Evolutionary conservation across 176 grass and related monocot species (phyloP).

Genomic region (Aechmea fasciata): DNA sequence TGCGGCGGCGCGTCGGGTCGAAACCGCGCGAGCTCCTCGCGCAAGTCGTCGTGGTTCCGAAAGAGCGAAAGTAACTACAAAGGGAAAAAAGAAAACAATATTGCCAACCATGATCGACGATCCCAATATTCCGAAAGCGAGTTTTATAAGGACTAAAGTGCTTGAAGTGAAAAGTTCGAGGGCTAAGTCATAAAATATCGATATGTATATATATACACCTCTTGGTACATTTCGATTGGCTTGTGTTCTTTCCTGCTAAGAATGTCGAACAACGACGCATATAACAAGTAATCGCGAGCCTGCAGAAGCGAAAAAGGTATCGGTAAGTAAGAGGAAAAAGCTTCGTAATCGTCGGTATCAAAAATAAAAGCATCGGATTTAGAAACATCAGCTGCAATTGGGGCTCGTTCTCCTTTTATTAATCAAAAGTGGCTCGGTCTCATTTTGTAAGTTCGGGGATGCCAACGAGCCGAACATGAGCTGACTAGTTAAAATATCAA

Average conservation of each 20-base stretch:
- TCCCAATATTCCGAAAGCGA: not conserved
- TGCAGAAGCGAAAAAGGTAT: constrained; percentile 4
- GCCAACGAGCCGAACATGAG: no score
- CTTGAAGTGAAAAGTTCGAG: not conserved
- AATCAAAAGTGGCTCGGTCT: no score
- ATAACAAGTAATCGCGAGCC: constrained; percentile 44
- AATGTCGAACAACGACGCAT: constrained; percentile 46
- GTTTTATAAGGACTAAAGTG: no score
- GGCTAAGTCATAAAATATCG: no score
- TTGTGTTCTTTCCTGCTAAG: constrained; percentile 39
- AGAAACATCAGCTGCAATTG: not conserved
- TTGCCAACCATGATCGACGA: not conserved
- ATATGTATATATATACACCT: constrained; percentile 14
- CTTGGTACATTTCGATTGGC: constrained; percentile 30
- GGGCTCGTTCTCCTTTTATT: not conserved
- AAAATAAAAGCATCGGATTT: constrained; percentile 3
- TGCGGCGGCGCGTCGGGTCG: constrained; percentile 21
- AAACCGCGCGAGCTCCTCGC: constrained; percentile 37
- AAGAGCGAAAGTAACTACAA: constrained; percentile 45
- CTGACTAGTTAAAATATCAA: no score
- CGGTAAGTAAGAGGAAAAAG: not conserved
- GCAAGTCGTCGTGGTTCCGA: constrained; percentile 34
- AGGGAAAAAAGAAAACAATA: constrained; percentile 2
- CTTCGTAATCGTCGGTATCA: not conserved
- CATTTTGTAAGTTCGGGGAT: no score